Evolutionary conservation across 768 basidiomycete species (phyloP), one percentile per base, ranked within the genome.

Genomic region (Phylloporus rhodoxanthus): DNA sequence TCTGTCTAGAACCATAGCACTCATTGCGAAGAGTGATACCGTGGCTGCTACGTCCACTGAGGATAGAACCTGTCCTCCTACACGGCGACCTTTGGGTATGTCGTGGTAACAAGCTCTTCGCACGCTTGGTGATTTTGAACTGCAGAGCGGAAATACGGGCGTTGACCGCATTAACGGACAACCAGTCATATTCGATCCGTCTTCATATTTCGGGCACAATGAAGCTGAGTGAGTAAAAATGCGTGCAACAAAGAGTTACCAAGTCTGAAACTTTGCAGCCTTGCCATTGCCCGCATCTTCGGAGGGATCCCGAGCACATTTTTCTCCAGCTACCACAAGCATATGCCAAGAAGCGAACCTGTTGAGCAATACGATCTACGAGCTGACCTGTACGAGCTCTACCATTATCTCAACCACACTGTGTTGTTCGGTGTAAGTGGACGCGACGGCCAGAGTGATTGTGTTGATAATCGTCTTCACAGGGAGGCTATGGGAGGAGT

Each of bases 51-150:
- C 75, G 76, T 14, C 66, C 74, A 2, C 67, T 90, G 45, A 62
- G 65, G 10, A 73, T 87, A 26, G 65, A 79, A 36, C 88, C 88
- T 2, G 85, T 82, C 2, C 73, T 89, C 19, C 62, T 89, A 9
- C 88, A 91, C 54, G 88, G 88, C 1, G 88, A 90, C 61, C 72
- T 90, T 30, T 91, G 88, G 87, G 87, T 85, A 64, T 47, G 78
- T 62, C 28, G 19, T 40, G 9, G 17, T 17, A 41, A 21, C n/a
- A 17, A 7, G 9, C 26, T 20, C 29, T 29, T 44, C 8, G 23
- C 14, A 37, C 34, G 25, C 29, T 33, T 49, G 30, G 50, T 43
- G 45, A 48, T 45, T 38, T 36, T 41, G 48, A 47, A 34, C 28
- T 34, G 26, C 19, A 88, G 87, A 85, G 82, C 50, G 87, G 87